Evolutionary conservation across 2,329 filamentous ascomycete species (phyloP), one percentile per base, ranked within the genome.

Genomic region (Ophiostoma populinum): DNA sequence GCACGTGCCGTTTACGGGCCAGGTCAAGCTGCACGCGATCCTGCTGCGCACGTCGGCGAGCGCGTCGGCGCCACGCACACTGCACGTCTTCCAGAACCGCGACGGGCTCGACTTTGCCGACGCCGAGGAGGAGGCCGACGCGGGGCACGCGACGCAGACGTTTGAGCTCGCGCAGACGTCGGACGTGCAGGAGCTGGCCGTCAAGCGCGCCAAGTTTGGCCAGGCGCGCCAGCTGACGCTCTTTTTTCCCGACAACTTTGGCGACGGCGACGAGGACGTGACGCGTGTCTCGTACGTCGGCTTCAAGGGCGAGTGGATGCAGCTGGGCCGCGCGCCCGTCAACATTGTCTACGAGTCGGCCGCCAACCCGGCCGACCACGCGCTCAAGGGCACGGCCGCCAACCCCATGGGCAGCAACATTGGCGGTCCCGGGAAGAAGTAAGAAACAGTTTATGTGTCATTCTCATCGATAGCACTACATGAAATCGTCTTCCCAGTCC

Each of bases 281-380:
- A 87, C 81, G 29, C 67, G 74, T 32, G 54, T 95, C 2, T 75
- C 65, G 42, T 98, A 94, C 57, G 43, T 95, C 38, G 90, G 81
- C 1, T 95, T 98, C 62, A 86, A 82, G 57, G 90, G 90, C 17
- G 82, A 93, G 56, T 95, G 83, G 66, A 90, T 90, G 70, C 74
- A 75, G 52, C 56, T 92, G 49, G 90, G 78, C 31, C 67, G 78
- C 37, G 82, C 87, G 51, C 85, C 90, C 1, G 62, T 79, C 6
- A 83, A 79, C 46, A 87, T 95, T 47, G 49, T 93, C 41, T 98
- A 95, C 55, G 90, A 98, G 65, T 80, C 85, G 13, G 87, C 87
- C 18, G 79, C 90, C 24, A 93, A 94, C 54, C 90, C 87, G 10
- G 70, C 61, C 31, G 90, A 98, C 58, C 90, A 98, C 58, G 70